phyloP scores from a whole-genome alignment of 1,139 yeast genomes.

The Yamadazyma diospyri region DNA sequence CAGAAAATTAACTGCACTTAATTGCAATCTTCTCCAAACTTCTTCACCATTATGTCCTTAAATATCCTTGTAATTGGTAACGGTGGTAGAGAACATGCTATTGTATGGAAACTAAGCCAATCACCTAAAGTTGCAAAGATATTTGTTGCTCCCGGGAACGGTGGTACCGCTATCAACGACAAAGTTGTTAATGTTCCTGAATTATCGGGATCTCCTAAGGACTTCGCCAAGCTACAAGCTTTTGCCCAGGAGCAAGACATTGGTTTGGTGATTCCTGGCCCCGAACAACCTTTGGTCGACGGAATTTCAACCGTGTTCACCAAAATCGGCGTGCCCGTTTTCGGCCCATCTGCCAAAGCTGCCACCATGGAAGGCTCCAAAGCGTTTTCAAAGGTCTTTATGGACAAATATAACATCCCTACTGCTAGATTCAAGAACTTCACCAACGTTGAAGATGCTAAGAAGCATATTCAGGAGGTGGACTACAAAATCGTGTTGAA shows the following conservation, averaged over 20 bases:
- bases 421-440: slow-evolving; percentile 89
- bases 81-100: slow-evolving; percentile 99
- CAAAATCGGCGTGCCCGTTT: slow-evolving; percentile 86
- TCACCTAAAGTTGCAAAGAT: slow-evolving; percentile 69
- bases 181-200: slow-evolving; percentile 73
- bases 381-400: slow-evolving; percentile 89
- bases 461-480: slow-evolving; percentile 58
- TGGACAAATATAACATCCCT: slow-evolving; percentile 89
- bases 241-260: slow-evolving; percentile 71
- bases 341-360: slow-evolving; percentile 90
- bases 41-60: slow-evolving; percentile 18
- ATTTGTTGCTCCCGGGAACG: slow-evolving; percentile 96
- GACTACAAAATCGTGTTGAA: slow-evolving; percentile 85
- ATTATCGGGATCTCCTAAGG: slow-evolving; percentile 57
- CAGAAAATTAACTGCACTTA: slow-evolving; percentile 9
- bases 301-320: slow-evolving; percentile 75
- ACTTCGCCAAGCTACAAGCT: slow-evolving; percentile 53
- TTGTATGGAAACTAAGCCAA: slow-evolving; percentile 87
- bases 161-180: slow-evolving; percentile 67
- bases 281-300: slow-evolving; percentile 98
- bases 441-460: slow-evolving; percentile 71
- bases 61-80: slow-evolving; percentile 88
- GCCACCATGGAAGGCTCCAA: slow-evolving; percentile 97
- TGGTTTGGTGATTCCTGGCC: slow-evolving; percentile 89
- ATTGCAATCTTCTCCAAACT: neutral